These are phyloP conservation scores for Camelina neglecta DNA, from an alignment of 345 rosid species.

Conservation along the genomic window DNA sequence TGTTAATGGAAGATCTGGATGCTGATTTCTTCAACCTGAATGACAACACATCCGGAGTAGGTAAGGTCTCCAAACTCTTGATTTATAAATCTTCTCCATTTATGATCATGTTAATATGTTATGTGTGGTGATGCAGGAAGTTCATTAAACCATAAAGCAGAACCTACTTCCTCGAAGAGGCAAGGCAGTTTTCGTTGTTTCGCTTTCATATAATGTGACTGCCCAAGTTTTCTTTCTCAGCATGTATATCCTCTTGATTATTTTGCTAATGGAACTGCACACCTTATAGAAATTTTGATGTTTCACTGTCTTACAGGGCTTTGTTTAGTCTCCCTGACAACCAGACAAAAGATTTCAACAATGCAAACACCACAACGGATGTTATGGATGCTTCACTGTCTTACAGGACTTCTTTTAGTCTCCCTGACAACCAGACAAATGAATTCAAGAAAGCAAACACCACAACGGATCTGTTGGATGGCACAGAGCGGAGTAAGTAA, in stretches of 20 bases:
- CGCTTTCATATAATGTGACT: constrained; percentile 14
- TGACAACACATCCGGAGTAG: constrained; percentile 43
- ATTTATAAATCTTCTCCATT: constrained; percentile 28
- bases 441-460: constrained; percentile 38
- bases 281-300: constrained; percentile 24
- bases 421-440: constrained; percentile 39
- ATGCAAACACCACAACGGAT: constrained; percentile 37
- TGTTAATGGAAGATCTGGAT: constrained; percentile 36
- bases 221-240: constrained; percentile 20
- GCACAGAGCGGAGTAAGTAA: constrained; percentile 53
- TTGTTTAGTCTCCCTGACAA: constrained; percentile 38
- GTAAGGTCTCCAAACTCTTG: constrained; percentile 44
- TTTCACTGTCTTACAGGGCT: constrained; percentile 35
- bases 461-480: constrained; percentile 43
- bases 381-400: constrained; percentile 38
- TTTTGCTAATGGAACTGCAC: constrained; percentile 16
- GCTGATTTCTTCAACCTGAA: constrained; percentile 26
- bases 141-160: constrained; percentile 44
- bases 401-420: constrained; percentile 41
- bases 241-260: constrained; percentile 22
- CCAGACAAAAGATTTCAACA: constrained; percentile 37
- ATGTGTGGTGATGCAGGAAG: constrained; percentile 52
- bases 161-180: constrained; percentile 55
- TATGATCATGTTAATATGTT: constrained; percentile 20
- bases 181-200: constrained; percentile 41